Conservation (phyloP, 139 green algal genomes). For the Chlamydomonas asymmetrica region DNA sequence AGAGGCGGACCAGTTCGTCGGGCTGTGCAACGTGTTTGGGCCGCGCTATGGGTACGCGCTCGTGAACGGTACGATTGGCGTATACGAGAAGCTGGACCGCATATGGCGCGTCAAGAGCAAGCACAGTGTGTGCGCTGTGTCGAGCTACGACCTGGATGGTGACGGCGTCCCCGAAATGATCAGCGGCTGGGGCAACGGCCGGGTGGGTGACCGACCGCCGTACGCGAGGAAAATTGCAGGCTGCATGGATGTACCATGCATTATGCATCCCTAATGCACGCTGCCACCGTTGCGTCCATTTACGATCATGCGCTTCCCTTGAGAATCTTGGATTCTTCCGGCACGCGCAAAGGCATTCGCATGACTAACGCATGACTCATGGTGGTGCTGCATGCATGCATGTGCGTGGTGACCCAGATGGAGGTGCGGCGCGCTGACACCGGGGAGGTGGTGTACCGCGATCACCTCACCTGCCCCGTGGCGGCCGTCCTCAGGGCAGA, state of each 20-base stretch:
- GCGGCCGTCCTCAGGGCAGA: constrained; percentile 61
- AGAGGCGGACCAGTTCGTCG: constrained; percentile 65
- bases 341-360: no score
- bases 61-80: constrained; percentile 71
- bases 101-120: constrained; percentile 82
- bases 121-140: constrained; percentile 56
- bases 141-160: constrained; percentile 64
- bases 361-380: no score
- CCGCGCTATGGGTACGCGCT: constrained; percentile 70
- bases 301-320: no score
- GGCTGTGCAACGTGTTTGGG: constrained; percentile 42
- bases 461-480: constrained; percentile 53
- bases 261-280: no score
- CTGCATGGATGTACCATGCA: no score
- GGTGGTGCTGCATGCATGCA: no score
- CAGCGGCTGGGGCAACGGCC: constrained; percentile 80
- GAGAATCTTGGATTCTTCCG: no score
- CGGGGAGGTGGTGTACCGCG: constrained; percentile 70
- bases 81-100: constrained; percentile 65
- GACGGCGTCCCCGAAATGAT: constrained; percentile 71
- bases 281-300: no score
- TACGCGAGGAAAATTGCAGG: no score
- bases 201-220: no score
- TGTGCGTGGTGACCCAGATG: constrained; percentile 29
- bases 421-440: constrained; percentile 57